Evolutionary conservation across 1,284 basidiomycete species (phyloP).

Genomic region (Inonotus obliquus): DNA sequence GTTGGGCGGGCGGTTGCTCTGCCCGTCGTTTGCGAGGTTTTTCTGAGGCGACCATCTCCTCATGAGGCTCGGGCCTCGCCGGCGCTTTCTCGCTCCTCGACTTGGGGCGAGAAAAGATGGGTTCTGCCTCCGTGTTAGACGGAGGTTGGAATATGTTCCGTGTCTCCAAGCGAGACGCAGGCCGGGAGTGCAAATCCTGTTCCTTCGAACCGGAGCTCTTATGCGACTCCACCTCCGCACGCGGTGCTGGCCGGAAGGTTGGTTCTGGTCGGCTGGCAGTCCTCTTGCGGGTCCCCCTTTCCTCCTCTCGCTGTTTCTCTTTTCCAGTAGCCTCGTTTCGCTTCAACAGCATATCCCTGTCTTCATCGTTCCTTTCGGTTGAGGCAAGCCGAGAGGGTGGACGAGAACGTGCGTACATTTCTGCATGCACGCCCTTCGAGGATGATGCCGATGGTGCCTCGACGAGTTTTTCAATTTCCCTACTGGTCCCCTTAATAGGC

Average conservation of each 20-base stretch:
- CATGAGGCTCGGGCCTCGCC: background rate
- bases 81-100: background rate
- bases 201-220: background rate
- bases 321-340: background rate
- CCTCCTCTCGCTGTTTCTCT: background rate
- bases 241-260: background rate
- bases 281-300: background rate
- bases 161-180: background rate
- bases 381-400: background rate
- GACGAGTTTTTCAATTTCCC: background rate
- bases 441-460: background rate
- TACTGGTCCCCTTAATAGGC: background rate
- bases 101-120: background rate
- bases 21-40: background rate
- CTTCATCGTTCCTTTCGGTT: background rate
- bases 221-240: background rate
- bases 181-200: background rate
- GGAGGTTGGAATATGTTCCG: background rate
- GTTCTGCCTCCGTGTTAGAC: background rate
- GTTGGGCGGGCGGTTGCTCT: background rate
- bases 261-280: background rate
- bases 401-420: background rate
- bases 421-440: background rate
- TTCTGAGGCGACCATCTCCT: background rate
- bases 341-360: background rate